phyloP scores from a whole-genome alignment of 2,329 filamentous ascomycete genomes.

The Calonectria pseudoreteaudii region DNA sequence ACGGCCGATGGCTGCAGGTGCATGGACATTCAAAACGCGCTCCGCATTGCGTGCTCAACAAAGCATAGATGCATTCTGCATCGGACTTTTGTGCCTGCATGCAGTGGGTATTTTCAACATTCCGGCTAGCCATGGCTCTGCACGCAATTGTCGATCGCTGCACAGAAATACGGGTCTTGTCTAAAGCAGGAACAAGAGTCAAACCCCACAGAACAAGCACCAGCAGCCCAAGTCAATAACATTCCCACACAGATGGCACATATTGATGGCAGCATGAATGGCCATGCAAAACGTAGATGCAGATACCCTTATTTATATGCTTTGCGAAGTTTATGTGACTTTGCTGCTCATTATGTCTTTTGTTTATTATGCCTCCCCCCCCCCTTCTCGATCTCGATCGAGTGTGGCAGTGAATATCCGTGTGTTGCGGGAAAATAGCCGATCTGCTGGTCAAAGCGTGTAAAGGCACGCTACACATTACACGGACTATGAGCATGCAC shows the following conservation, averaged over 20 bases:
- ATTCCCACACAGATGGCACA: background rate
- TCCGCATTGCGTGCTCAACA: background rate
- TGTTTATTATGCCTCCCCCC: background rate
- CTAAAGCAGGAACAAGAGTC: background rate
- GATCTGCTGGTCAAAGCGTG: background rate
- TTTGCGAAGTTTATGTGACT: background rate
- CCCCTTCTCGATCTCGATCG: background rate
- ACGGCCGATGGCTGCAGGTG: background rate
- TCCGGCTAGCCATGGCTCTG: background rate
- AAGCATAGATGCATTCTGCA: background rate
- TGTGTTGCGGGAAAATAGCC: background rate
- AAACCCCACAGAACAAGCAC: background rate
- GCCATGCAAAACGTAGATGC: background rate
- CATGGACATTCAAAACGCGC: background rate
- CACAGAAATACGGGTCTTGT: background rate
- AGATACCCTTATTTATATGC: background rate
- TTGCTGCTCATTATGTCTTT: background rate
- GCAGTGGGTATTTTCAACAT: background rate
- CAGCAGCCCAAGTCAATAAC: background rate
- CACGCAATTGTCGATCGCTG: background rate
- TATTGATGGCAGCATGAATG: background rate
- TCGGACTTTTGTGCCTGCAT: background rate
- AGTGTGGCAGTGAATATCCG: background rate
- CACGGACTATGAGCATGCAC: background rate
- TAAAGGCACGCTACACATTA: background rate